A percentile compares a stretch with the other conserved stretches of the same genome.
These are phyloP conservation scores for Cochlearia excelsa DNA, from an alignment of 345 rosid genomes.

Conservation along the genomic window DNA sequence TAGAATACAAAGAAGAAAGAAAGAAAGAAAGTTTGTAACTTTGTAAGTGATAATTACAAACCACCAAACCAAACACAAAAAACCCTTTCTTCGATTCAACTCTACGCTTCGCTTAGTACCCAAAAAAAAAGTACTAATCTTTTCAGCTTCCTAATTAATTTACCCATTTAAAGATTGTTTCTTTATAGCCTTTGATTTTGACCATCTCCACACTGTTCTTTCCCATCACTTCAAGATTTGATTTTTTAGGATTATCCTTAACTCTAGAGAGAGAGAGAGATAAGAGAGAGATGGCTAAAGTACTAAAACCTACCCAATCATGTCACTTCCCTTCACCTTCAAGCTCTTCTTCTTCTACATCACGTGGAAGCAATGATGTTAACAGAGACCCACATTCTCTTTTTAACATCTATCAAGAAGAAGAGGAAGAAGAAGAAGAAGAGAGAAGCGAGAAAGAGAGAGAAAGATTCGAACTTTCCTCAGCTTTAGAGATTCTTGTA, in stretches of 20 bases:
- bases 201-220: constrained; percentile 14
- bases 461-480: constrained; percentile 40
- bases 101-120: constrained; percentile 45
- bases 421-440: constrained; percentile 12
- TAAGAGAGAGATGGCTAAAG: constrained; percentile 56
- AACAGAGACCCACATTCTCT: constrained; percentile 38
- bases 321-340: constrained; percentile 87
- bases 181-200: constrained; percentile 43
- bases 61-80: constrained; percentile 38
- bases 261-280: not conserved
- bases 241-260: constrained; percentile 31
- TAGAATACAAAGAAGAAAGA: constrained; percentile 13
- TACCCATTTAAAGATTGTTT: constrained; percentile 34
- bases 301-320: constrained; percentile 63
- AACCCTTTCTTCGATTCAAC: constrained; percentile 75
- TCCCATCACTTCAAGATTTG: constrained; percentile 35
- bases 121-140: constrained; percentile 21
- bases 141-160: constrained; percentile 27
- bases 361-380: constrained; percentile 52
- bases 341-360: constrained; percentile 70
- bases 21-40: constrained; percentile 16
- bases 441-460: constrained; percentile 32
- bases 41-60: constrained; percentile 60
- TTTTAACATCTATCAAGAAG: constrained; percentile 39
- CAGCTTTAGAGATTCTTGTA: constrained; percentile 58